Evolutionary conservation across 1,139 yeast species (phyloP).

Genomic region (Lodderomyces beijingensis): DNA sequence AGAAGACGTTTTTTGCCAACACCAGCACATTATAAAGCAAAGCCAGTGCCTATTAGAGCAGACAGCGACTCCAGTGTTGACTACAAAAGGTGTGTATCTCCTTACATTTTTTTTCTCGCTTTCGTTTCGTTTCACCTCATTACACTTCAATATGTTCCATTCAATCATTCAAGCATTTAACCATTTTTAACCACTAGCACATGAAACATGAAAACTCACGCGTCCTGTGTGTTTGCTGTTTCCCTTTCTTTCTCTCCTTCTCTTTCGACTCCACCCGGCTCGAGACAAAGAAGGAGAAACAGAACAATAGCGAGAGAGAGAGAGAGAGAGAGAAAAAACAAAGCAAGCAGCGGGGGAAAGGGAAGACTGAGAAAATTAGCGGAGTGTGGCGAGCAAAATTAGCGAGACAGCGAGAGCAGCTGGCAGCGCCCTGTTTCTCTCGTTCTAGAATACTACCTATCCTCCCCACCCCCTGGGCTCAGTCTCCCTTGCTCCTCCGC

Average conservation of each 20-base stretch:
- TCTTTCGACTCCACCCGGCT: neutral
- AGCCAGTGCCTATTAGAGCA: constrained; percentile 23
- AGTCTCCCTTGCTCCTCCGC: too few relatives aligned
- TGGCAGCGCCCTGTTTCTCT: too few relatives aligned
- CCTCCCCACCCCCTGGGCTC: too few relatives aligned
- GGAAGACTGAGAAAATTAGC: neutral
- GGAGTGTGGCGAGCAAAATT: neutral
- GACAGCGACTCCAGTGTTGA: constrained; percentile 41
- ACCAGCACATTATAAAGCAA: constrained; percentile 17
- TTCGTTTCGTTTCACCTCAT: constrained; percentile 1
- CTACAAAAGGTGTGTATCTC: constrained; percentile 30
- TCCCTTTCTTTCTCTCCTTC: neutral
- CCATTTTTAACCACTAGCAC: too few relatives aligned
- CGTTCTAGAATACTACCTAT: too few relatives aligned
- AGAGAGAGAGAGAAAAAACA: constrained; percentile 1
- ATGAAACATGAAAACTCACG: too few relatives aligned
- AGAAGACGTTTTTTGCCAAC: neutral
- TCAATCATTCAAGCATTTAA: too few relatives aligned
- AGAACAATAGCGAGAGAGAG: neutral
- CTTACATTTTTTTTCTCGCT: neutral
- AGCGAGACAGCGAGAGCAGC: too few relatives aligned
- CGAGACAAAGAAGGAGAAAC: neutral
- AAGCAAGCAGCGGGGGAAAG: neutral
- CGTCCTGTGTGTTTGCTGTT: neutral
- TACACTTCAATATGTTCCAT: too few relatives aligned